These are phyloP conservation scores for Puccinia polysora DNA, from an alignment of 1,284 basidiomycete species.

Conservation along the genomic window DNA sequence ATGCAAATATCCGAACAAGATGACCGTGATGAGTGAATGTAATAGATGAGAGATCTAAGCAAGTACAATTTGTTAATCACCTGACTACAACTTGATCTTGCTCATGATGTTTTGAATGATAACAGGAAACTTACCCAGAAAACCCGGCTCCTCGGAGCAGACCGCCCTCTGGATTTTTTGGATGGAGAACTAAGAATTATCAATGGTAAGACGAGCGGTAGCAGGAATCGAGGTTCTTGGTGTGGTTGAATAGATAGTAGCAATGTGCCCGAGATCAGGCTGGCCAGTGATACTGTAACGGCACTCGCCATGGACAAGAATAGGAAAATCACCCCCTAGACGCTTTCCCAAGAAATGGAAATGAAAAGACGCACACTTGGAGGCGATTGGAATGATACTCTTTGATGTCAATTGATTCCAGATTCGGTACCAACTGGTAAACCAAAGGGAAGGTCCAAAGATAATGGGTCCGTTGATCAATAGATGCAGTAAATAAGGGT, in stretches of 20 bases:
- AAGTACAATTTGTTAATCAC: too few species aligned
- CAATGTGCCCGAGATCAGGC: constrained; percentile 44
- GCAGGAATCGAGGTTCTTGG: constrained; percentile 53
- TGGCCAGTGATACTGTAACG: constrained; percentile 14
- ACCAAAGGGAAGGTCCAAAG: constrained; percentile 46
- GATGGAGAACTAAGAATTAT: constrained; percentile 40
- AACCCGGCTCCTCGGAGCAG: background rate
- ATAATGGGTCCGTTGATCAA: constrained; percentile 53
- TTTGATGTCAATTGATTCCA: background rate
- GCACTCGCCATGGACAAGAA: background rate
- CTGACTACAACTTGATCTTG: too few species aligned
- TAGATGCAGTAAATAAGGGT: constrained; percentile 52
- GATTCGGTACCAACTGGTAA: background rate
- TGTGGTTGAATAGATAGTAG: constrained; percentile 52
- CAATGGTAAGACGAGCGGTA: constrained; percentile 51
- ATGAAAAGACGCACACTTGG: background rate
- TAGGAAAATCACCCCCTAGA: too few species aligned
- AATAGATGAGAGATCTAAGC: constrained; percentile 20
- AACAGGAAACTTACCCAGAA: constrained; percentile 26
- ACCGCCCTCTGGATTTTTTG: background rate
- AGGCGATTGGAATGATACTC: background rate
- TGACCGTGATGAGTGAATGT: constrained; percentile 6
- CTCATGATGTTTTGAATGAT: too few species aligned
- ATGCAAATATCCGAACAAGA: constrained; percentile 28
- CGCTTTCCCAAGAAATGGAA: background rate